Evolutionary conservation across 2,329 filamentous ascomycete species (phyloP).

Genomic region (Decorospora gaudefroyi): DNA sequence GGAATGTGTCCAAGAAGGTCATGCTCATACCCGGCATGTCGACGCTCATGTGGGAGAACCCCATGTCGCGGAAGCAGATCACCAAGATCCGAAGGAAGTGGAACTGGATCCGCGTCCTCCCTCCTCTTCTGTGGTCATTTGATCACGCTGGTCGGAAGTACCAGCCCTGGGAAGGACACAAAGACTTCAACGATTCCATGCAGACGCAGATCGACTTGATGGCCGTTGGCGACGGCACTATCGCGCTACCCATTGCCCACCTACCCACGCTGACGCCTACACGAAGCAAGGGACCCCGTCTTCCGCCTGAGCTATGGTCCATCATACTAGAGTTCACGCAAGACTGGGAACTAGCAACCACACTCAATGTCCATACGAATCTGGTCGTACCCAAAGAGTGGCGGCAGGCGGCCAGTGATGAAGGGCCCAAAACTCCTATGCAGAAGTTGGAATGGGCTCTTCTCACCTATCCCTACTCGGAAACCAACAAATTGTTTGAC

Average conservation of each 20-base stretch:
- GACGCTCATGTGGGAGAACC: constrained; percentile 85
- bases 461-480: constrained; percentile 69
- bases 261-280: constrained; percentile 39
- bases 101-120: constrained; percentile 82
- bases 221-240: constrained; percentile 71
- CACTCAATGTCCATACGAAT: constrained; percentile 78
- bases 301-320: constrained; percentile 88
- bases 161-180: constrained; percentile 62
- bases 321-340: constrained; percentile 81
- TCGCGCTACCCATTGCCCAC: constrained; percentile 43
- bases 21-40: constrained; percentile 89
- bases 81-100: constrained; percentile 81
- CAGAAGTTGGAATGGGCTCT: constrained; percentile 84
- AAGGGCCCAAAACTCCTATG: constrained; percentile 72
- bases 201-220: constrained; percentile 77
- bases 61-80: constrained; percentile 84
- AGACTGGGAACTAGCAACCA: constrained; percentile 89
- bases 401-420: constrained; percentile 65
- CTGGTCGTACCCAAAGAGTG: constrained; percentile 74
- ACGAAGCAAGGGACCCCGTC: constrained; percentile 48
- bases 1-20: constrained; percentile 85
- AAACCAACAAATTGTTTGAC: constrained; percentile 74
- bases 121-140: constrained; percentile 82
- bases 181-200: constrained; percentile 73
- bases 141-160: constrained; percentile 58